phyloP scores from a whole-genome alignment of 208 protist genomes.

The Leishmania guyanensis region DNA sequence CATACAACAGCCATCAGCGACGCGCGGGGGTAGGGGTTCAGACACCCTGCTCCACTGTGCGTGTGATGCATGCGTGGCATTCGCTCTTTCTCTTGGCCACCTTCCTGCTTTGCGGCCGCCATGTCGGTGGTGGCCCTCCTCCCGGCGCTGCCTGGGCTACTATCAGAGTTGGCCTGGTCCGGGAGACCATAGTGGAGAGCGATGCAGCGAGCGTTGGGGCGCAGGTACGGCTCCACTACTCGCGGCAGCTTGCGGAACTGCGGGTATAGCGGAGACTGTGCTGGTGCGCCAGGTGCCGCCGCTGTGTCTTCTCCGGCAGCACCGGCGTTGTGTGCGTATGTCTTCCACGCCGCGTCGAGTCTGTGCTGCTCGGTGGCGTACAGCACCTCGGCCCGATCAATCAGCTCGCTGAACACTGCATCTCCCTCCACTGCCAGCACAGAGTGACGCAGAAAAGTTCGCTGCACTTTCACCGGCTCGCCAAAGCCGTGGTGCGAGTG shows the following conservation, averaged over 20 bases:
- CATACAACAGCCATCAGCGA: constrained; percentile 71
- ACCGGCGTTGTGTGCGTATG: neutral
- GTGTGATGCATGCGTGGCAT: neutral
- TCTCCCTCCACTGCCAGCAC: constrained; percentile 87
- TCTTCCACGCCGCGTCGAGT: constrained; percentile 14
- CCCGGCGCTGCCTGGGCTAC: neutral
- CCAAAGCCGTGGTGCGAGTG: constrained; percentile 2
- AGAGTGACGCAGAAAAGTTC: constrained; percentile 67
- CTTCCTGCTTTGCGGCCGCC: neutral
- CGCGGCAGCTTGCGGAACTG: constrained; percentile 21
- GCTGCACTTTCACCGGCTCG: constrained; percentile 37
- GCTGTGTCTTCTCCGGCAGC: neutral
- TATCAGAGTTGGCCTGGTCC: neutral
- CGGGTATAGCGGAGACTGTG: constrained; percentile 22
- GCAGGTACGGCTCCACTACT: constrained; percentile 29
- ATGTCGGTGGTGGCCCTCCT: neutral
- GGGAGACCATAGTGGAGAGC: constrained; percentile 79
- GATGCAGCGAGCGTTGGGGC: constrained; percentile 82
- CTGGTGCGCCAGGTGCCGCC: neutral
- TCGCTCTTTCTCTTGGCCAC: too few relatives aligned
- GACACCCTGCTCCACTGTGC: neutral
- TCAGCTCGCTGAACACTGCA: constrained; percentile 67
- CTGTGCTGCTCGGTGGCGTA: constrained; percentile 38
- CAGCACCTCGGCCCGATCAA: constrained; percentile 48
- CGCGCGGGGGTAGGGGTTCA: constrained; percentile 38